Percentiles rank a stretch among this genome's conserved stretches.
These are phyloP conservation scores for Leucocoprinus sp. DNA, from an alignment of 768 basidiomycete species.

Conservation along the genomic window DNA sequence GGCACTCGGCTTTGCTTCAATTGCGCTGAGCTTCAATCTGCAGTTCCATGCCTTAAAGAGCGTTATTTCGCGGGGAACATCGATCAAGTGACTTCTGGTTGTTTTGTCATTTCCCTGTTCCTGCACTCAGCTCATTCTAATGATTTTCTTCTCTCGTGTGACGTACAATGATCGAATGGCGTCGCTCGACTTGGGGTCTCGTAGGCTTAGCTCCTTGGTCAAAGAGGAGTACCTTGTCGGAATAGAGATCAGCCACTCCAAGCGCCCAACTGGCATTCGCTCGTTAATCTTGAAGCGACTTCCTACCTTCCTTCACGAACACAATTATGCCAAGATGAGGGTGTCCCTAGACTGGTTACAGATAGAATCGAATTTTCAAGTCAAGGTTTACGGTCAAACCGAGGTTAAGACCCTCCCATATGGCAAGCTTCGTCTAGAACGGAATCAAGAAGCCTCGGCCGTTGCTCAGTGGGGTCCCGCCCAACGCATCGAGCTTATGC, in stretches of 20 bases:
- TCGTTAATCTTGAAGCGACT: slow-evolving; percentile 71
- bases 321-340: slow-evolving; percentile 54
- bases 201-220: slow-evolving; percentile 61
- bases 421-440: slow-evolving; percentile 39
- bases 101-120: slow-evolving; percentile 83
- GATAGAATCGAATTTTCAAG: slow-evolving; percentile 55
- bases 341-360: slow-evolving; percentile 64
- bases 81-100: slow-evolving; percentile 94
- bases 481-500: slow-evolving; percentile 65
- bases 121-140: slow-evolving; percentile 95
- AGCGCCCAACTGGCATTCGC: slow-evolving; percentile 43
- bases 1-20: slow-evolving; percentile 84
- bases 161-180: slow-evolving; percentile 99
- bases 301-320: slow-evolving; percentile 88
- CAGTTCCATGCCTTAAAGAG: slow-evolving; percentile 73
- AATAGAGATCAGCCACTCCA: slow-evolving; percentile 40
- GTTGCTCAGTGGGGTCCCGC: slow-evolving; percentile 43
- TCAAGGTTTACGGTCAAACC: slow-evolving; percentile 60
- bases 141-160: slow-evolving; percentile 99
- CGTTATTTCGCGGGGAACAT: slow-evolving; percentile 93
- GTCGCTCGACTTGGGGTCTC: slow-evolving; percentile 91
- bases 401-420: slow-evolving; percentile 48
- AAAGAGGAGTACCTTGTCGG: slow-evolving; percentile 67
- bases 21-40: slow-evolving; percentile 50
- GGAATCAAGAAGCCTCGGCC: slow-evolving; percentile 66